These are phyloP conservation scores for Aspergillus luchuensis DNA, from an alignment of 2,329 filamentous ascomycete species.

Conservation along the genomic window DNA sequence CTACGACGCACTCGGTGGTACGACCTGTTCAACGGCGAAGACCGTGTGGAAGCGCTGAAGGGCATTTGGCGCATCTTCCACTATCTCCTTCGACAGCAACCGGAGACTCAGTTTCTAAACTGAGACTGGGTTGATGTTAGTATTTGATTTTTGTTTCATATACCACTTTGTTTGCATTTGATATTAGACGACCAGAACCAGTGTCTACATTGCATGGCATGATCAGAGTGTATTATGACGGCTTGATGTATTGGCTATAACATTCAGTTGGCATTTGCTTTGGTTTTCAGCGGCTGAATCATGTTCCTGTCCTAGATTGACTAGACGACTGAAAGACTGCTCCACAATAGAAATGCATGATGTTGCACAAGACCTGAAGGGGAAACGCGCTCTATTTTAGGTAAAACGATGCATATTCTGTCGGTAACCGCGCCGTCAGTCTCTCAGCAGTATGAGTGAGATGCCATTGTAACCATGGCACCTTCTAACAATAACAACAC, in stretches of 20 bases:
- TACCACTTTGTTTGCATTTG: not conserved
- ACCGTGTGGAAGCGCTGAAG: constrained; percentile 58
- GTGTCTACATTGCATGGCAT: too few species aligned
- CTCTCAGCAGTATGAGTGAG: too few species aligned
- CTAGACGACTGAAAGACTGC: too few species aligned
- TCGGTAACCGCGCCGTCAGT: too few species aligned
- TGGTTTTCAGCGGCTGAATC: not conserved
- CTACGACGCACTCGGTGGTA: constrained; percentile 61
- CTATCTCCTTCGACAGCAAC: constrained; percentile 48
- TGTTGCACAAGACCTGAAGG: not conserved
- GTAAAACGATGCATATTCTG: not conserved
- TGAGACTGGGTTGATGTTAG: not conserved
- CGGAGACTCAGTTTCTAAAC: not conserved
- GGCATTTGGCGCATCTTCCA: constrained; percentile 61
- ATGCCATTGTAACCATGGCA: too few species aligned
- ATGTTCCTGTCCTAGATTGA: too few species aligned
- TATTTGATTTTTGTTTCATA: not conserved
- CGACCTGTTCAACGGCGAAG: constrained; percentile 57
- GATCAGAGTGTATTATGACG: too few species aligned
- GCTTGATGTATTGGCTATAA: too few species aligned
- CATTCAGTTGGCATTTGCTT: not conserved
- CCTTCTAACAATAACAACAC: too few species aligned
- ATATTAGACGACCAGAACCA: too few species aligned
- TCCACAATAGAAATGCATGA: not conserved
- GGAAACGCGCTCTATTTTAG: not conserved